Conservation (phyloP, 805 yeast genomes). For the Pichia heedii region DNA sequence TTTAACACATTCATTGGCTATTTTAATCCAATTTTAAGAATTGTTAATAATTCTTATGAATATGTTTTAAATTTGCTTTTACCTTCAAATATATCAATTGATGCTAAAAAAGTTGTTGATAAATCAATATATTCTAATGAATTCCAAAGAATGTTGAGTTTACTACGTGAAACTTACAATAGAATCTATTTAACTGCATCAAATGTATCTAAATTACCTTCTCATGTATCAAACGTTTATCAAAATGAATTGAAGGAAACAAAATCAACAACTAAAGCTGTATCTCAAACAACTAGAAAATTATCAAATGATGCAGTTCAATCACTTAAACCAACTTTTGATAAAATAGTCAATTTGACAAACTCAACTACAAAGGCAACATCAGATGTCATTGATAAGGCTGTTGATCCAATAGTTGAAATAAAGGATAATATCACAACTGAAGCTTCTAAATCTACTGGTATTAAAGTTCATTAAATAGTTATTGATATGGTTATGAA, state of each 20-base stretch:
- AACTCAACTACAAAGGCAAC: neutral
- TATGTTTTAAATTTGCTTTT: slow-evolving; percentile 19
- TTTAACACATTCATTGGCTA: neutral
- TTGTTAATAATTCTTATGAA: slow-evolving; percentile 25
- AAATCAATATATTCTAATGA: slow-evolving; percentile 15
- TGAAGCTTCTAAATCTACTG: slow-evolving; percentile 7
- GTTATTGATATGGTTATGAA: too few relatives aligned
- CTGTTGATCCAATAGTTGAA: neutral
- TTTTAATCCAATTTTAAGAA: slow-evolving; percentile 22
- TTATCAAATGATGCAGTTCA: slow-evolving; percentile 29
- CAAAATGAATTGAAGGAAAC: slow-evolving; percentile 22
- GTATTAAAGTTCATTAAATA: slow-evolving; percentile 27
- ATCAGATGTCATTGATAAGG: neutral
- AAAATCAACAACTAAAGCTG: slow-evolving; percentile 24
- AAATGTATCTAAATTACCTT: slow-evolving; percentile 21
- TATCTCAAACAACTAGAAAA: slow-evolving; percentile 30
- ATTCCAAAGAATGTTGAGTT: slow-evolving; percentile 18
- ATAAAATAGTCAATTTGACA: slow-evolving; percentile 17
- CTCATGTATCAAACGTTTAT: slow-evolving; percentile 26
- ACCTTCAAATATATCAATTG: slow-evolving; percentile 11
- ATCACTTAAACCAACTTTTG: slow-evolving; percentile 26
- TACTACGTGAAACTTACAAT: slow-evolving; percentile 20
- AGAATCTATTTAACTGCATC: slow-evolving; percentile 23
- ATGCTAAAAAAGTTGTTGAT: neutral
- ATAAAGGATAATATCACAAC: slow-evolving; percentile 1